Evolutionary conservation across 371 early-diverging fungal genomes (phyloP), one percentile per base, ranked within the genome.

Genomic region (Lichtheimia ornata): DNA sequence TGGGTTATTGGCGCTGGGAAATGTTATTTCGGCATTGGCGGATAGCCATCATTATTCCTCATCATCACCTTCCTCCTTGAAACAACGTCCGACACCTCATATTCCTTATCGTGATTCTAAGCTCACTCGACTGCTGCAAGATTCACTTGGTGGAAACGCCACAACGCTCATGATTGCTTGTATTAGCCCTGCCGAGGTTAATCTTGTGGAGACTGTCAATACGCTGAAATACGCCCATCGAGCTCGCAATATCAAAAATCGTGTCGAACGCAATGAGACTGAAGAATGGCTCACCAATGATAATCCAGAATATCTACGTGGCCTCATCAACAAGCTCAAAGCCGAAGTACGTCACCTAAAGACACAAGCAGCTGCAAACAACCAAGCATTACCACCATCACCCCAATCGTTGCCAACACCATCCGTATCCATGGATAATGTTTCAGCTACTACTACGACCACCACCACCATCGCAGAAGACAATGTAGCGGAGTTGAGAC

Each of bases 101-200:
- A 88, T 99, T 11, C 99, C 99, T 3, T 99, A 95, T 70, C 88
- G 99, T 56, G 97, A 99, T 70, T 94, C 94, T 12, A 99, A 99
- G 69, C 85, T 99, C 5, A 99, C 99, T 2, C 87, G 87, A 18
- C 80, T 99, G 44, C 82, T 99, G 50, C 96, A 99, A 77, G 95
- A 97, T 70, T 96, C 96, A 25, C 80, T 99, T 27, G 97, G 97
- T 56, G 99, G 98, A 6, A 96, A 94, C 54, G 84, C 91, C 24
- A 86, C 89, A 43, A 92, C 97, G 0, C 67, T 97, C n/a, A 95
- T 98, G 95, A 87, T 98, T 53, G 96, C 97, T 2, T 97, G 97
- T 79, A 88, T 96, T 6, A 86, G 88, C 58, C 91, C 94, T 0
- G 86, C 90, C 15, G 91, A 91, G 56, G 63, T 70, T 55, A 91